Conservation (phyloP, 164 flowering plant species). For the Magnolia changhungtana region DNA sequence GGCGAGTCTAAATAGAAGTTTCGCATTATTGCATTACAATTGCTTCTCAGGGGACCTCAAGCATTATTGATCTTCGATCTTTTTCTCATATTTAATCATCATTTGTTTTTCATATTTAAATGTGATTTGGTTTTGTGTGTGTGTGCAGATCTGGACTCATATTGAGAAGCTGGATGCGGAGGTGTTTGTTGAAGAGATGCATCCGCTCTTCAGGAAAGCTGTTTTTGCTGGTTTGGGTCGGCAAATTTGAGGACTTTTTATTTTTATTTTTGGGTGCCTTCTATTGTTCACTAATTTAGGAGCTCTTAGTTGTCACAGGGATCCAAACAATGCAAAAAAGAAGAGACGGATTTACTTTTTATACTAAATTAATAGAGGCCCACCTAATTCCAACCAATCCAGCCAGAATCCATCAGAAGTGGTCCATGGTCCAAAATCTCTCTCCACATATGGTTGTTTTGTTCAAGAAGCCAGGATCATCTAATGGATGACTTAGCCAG, state of each 20-base stretch:
- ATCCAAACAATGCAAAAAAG: slow-evolving; percentile 2
- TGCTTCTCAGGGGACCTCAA: not conserved
- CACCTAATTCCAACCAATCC: too few relatives aligned
- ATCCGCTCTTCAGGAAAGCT: slow-evolving; percentile 66
- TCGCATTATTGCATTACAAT: too few relatives aligned
- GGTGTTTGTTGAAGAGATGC: slow-evolving; percentile 55
- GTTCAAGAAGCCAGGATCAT: not conserved
- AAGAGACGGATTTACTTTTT: too few relatives aligned
- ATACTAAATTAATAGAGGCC: too few relatives aligned
- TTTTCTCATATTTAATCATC: not conserved
- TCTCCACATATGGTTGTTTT: too few relatives aligned
- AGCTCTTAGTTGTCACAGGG: not conserved
- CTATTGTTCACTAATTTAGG: not conserved
- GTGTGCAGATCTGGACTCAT: slow-evolving; percentile 78
- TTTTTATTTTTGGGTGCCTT: not conserved
- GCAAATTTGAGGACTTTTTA: slow-evolving; percentile 1
- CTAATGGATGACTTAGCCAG: not conserved
- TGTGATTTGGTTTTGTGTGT: not conserved
- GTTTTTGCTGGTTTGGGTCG: slow-evolving; percentile 69
- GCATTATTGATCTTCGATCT: not conserved
- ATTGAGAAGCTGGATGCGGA: slow-evolving; percentile 76
- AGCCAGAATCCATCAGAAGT: too few relatives aligned
- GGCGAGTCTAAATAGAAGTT: too few relatives aligned
- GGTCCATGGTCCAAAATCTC: too few relatives aligned
- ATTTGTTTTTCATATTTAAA: not conserved